Evolutionary conservation across 2,329 filamentous ascomycete genomes (phyloP).

Genomic region (Eutypella sp.): DNA sequence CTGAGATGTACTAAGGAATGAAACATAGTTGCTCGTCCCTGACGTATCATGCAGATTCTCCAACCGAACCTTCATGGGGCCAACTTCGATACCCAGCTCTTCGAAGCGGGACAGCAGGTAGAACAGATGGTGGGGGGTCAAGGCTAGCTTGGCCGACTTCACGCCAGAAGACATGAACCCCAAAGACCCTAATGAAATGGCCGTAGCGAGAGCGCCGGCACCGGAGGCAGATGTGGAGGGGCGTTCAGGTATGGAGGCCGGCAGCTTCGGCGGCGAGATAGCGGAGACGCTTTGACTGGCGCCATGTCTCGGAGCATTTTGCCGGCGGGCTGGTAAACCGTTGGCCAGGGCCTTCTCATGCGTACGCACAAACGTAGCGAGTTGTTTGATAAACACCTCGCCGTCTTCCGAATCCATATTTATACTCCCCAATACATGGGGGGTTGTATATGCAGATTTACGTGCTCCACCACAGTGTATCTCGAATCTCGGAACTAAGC

Average conservation of each 20-base stretch:
- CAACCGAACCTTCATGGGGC: slow-evolving; percentile 91
- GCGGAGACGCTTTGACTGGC: slow-evolving; percentile 61
- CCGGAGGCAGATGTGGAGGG: slow-evolving; percentile 64
- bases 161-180: slow-evolving; percentile 79
- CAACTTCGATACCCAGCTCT: slow-evolving; percentile 83
- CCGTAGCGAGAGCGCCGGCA: slow-evolving; percentile 71
- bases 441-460: neutral
- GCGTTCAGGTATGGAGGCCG: slow-evolving; percentile 53
- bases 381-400: slow-evolving; percentile 89
- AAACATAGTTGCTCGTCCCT: slow-evolving; percentile 88
- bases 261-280: slow-evolving; percentile 48
- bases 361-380: slow-evolving; percentile 92
- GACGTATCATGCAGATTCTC: slow-evolving; percentile 90
- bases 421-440: slow-evolving; percentile 47
- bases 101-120: slow-evolving; percentile 94
- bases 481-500: no score
- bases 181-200: slow-evolving; percentile 79
- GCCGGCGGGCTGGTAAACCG: slow-evolving; percentile 79
- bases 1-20: slow-evolving; percentile 82
- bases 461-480: no score
- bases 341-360: slow-evolving; percentile 97
- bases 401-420: slow-evolving; percentile 87
- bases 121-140: slow-evolving; percentile 95
- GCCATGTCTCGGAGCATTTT: slow-evolving; percentile 64
- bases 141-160: slow-evolving; percentile 84